These are phyloP conservation scores for Begonia peltatifolia DNA, from an alignment of 306 rosid species.

Conservation along the genomic window DNA sequence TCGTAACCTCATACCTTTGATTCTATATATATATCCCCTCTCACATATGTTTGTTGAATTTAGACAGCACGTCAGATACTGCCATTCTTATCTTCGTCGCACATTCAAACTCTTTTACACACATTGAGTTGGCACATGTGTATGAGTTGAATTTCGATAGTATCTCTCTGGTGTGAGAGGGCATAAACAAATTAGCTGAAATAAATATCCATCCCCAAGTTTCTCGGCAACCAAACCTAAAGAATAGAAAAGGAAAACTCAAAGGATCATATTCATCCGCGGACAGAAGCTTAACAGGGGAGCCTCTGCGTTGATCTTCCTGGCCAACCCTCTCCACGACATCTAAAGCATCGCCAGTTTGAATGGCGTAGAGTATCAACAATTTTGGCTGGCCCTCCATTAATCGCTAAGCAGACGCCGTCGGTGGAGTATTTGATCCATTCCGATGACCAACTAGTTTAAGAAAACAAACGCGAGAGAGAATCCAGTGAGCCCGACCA, in stretches of 20 bases:
- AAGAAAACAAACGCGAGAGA: background rate
- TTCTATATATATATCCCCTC: too few species aligned
- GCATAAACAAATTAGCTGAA: too few species aligned
- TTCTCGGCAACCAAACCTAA: background rate
- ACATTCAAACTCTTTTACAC: too few species aligned
- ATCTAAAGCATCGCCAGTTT: constrained; percentile 83
- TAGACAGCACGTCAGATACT: too few species aligned
- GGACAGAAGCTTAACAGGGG: constrained; percentile 37
- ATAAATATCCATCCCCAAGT: too few species aligned
- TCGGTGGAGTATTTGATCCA: background rate
- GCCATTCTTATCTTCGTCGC: too few species aligned
- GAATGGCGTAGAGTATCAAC: constrained; percentile 51
- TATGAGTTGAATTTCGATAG: too few species aligned
- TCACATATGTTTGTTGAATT: too few species aligned
- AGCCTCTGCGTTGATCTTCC: constrained; percentile 63
- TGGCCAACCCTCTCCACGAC: constrained; percentile 73
- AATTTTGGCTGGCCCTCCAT: constrained; percentile 33
- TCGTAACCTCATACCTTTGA: too few species aligned
- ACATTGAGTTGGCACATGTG: too few species aligned
- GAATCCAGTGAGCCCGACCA: too few species aligned
- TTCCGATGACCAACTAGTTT: background rate
- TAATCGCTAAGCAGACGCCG: background rate
- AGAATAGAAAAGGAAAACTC: constrained; percentile 3
- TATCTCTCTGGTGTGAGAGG: too few species aligned
- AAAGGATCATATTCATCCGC: constrained; percentile 58